These are phyloP conservation scores for Globisporangium viniferum DNA, from an alignment of 352 stramenopile genomes.

Conservation along the genomic window DNA sequence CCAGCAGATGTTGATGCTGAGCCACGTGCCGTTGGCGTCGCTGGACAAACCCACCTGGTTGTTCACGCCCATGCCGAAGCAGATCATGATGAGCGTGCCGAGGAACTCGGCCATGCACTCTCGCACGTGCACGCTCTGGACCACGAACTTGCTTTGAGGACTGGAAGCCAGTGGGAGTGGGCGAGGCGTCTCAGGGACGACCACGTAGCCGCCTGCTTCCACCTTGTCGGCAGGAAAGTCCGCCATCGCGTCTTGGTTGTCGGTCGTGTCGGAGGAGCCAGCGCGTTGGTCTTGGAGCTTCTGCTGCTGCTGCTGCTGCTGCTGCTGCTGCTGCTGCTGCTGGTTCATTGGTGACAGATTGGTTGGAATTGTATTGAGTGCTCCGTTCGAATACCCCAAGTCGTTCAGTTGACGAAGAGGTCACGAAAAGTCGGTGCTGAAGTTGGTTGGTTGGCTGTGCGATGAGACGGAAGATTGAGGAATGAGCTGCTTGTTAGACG, in stretches of 20 bases:
- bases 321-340: constrained; percentile 10
- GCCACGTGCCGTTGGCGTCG: constrained; percentile 54
- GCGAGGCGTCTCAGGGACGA: constrained; percentile 5
- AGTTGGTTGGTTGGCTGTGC: background rate
- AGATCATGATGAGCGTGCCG: constrained; percentile 56
- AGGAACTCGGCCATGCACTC: constrained; percentile 68
- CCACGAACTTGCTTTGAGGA: constrained; percentile 1
- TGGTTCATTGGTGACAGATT: background rate
- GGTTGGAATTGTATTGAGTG: background rate
- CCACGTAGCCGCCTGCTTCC: constrained; percentile 13
- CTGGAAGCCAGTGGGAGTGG: background rate
- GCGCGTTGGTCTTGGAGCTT: background rate
- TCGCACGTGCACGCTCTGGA: constrained; percentile 35
- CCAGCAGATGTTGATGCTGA: constrained; percentile 72
- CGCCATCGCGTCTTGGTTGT: constrained; percentile 14
- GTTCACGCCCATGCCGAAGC: constrained; percentile 63
- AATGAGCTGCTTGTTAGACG: background rate
- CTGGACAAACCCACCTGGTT: constrained; percentile 56
- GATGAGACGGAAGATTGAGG: background rate
- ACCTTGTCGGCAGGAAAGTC: constrained; percentile 15
- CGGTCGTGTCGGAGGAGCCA: constrained; percentile 14
- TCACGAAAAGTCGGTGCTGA: background rate
- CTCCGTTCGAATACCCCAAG: background rate
- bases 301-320: constrained; percentile 9
- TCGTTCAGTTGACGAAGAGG: background rate